Evolutionary conservation across 2,329 filamentous ascomycete species (phyloP).

Genomic region (Calonectria crousiana): DNA sequence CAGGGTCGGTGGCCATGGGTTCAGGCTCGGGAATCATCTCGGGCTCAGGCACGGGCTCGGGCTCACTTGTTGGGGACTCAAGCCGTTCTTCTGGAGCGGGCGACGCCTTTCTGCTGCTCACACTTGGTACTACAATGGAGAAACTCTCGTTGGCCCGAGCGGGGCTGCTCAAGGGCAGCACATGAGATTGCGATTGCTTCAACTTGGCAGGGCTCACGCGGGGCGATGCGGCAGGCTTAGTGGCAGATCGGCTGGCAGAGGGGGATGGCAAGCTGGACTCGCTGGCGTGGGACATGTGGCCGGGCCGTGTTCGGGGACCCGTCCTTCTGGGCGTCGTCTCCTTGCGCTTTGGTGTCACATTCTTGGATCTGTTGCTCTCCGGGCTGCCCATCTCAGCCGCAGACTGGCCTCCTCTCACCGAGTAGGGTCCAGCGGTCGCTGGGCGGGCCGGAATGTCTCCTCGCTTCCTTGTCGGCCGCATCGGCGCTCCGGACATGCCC

Average conservation of each 20-base stretch:
- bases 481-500: constrained; percentile 73
- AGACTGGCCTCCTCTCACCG: constrained; percentile 64
- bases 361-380: constrained; percentile 59
- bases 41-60: constrained; percentile 17
- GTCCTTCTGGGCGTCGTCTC: constrained; percentile 67
- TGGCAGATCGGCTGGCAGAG: constrained; percentile 46
- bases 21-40: constrained; percentile 4
- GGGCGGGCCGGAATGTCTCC: constrained; percentile 70
- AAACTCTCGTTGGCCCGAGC: constrained; percentile 65
- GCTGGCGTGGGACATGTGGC: constrained; percentile 62
- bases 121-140: constrained; percentile 63
- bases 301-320: constrained; percentile 58
- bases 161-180: constrained; percentile 54
- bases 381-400: constrained; percentile 57
- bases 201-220: constrained; percentile 56
- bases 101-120: constrained; percentile 53
- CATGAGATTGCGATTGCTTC: constrained; percentile 49
- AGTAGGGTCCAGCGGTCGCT: constrained; percentile 75
- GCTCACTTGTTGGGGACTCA: constrained; percentile 28
- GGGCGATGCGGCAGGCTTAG: constrained; percentile 54
- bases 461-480: constrained; percentile 69
- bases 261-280: constrained; percentile 65
- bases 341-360: constrained; percentile 62
- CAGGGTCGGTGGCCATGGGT: background rate
- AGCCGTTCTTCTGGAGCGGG: constrained; percentile 41